Evolutionary conservation across 306 rosid species (phyloP).

Genomic region (Urtica urens): DNA sequence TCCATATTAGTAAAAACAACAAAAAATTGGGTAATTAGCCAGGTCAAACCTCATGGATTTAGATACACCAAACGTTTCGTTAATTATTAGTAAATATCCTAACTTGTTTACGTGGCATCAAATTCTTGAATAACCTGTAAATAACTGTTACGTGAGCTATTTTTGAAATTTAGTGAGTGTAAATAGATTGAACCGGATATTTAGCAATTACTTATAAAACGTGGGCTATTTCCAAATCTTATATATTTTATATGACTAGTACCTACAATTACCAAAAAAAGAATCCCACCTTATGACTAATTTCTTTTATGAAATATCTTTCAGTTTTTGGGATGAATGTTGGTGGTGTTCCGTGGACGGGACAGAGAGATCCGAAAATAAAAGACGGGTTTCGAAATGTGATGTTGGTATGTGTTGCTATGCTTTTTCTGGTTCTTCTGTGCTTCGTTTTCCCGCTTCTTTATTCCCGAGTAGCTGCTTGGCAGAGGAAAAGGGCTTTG

Average conservation of each 20-base stretch:
- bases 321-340: slow-evolving; percentile 98
- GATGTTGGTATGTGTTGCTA: slow-evolving; percentile 46
- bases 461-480: slow-evolving; percentile 37
- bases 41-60: background rate
- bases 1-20: background rate
- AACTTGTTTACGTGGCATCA: background rate
- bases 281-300: too few relatives aligned
- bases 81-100: slow-evolving; percentile 1
- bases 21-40: too few relatives aligned
- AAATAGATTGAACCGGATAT: too few relatives aligned
- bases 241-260: background rate
- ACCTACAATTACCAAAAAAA: too few relatives aligned
- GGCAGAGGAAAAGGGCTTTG: slow-evolving; percentile 35
- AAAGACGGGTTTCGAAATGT: slow-evolving; percentile 80
- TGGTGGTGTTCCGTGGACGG: slow-evolving; percentile 97
- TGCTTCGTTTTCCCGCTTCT: slow-evolving; percentile 78
- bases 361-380: slow-evolving; percentile 36
- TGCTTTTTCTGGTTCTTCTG: slow-evolving; percentile 52
- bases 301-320: slow-evolving; percentile 4
- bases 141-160: too few relatives aligned
- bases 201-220: too few relatives aligned
- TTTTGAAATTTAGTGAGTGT: too few relatives aligned
- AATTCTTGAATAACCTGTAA: too few relatives aligned
- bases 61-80: too few relatives aligned
- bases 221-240: background rate